phyloP scores from a whole-genome alignment of 139 green algal genomes.

The Edaphochlamys debaryana region DNA sequence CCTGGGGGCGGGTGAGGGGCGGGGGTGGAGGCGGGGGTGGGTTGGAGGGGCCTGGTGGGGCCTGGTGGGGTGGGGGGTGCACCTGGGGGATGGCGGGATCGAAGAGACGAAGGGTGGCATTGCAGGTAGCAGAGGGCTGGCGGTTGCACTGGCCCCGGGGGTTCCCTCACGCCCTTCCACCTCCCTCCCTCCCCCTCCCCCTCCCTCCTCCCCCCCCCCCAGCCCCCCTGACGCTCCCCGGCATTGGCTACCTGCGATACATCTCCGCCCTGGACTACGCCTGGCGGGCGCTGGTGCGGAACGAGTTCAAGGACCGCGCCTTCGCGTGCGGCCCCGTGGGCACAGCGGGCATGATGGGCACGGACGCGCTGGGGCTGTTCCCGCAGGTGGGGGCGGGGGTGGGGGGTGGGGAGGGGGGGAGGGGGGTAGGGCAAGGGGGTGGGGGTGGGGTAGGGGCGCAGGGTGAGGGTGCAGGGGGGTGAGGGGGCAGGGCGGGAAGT shows the following conservation, averaged over 20 bases:
- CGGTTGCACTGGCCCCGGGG: no score
- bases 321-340: conserved; percentile 30
- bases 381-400: background rate
- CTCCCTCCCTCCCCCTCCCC: no score
- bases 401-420: no score
- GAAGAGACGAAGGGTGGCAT: no score
- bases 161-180: no score
- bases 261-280: conserved; percentile 64
- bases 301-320: conserved; percentile 36
- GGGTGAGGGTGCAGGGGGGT: no score
- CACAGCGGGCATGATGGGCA: background rate
- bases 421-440: no score
- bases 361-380: conserved; percentile 37
- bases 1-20: conserved; percentile 21
- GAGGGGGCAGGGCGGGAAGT: no score
- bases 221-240: conserved; percentile 21
- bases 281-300: conserved; percentile 43
- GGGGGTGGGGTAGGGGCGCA: no score
- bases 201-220: background rate
- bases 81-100: no score
- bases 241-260: conserved; percentile 51
- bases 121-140: no score
- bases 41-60: background rate
- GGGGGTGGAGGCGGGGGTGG: background rate
- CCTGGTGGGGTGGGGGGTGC: background rate